A percentile compares a stretch with the other conserved stretches of the same genome.
Evolutionary conservation across 495 filamentous ascomycete species (phyloP).

Genomic region (Trichoderma gamsii): DNA sequence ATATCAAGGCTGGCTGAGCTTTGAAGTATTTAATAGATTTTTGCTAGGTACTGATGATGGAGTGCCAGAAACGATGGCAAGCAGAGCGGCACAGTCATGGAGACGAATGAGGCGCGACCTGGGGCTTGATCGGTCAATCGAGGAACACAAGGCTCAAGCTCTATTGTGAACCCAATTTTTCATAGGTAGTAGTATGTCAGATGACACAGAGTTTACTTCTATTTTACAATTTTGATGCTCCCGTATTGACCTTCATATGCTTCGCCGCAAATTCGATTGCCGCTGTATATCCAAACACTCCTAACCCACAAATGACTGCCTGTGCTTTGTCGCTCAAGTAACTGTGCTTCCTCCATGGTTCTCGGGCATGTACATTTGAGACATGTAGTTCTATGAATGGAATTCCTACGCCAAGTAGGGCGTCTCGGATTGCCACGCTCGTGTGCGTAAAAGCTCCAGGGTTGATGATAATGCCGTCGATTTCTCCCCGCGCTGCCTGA

Average conservation of each 20-base stretch:
- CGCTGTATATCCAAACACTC: conserved; percentile 62
- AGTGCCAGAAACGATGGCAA: conserved; percentile 59
- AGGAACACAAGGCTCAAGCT: not conserved
- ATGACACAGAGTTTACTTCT: not conserved
- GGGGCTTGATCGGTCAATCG: not conserved
- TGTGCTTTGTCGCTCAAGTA: conserved; percentile 67
- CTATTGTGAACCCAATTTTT: not conserved
- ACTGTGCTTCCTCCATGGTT: conserved; percentile 56
- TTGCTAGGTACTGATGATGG: conserved; percentile 46
- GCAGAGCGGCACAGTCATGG: conserved; percentile 58
- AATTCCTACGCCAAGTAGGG: conserved; percentile 54
- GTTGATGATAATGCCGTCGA: conserved; percentile 62
- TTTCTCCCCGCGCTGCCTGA: conserved; percentile 46
- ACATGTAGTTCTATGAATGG: conserved; percentile 70
- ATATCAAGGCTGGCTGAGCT: conserved; percentile 70
- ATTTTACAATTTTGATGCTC: not conserved
- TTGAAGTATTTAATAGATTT: conserved; percentile 69
- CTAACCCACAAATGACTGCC: conserved; percentile 62
- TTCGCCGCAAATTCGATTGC: conserved; percentile 57
- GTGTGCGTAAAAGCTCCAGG: conserved; percentile 64
- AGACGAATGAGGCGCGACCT: conserved; percentile 46
- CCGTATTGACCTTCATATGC: conserved; percentile 34
- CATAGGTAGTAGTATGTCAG: not conserved
- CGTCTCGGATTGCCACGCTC: conserved; percentile 61
- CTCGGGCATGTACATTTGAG: conserved; percentile 60